phyloP scores from a whole-genome alignment of 805 yeast genomes.

The Cyberlindnera saturnus region DNA sequence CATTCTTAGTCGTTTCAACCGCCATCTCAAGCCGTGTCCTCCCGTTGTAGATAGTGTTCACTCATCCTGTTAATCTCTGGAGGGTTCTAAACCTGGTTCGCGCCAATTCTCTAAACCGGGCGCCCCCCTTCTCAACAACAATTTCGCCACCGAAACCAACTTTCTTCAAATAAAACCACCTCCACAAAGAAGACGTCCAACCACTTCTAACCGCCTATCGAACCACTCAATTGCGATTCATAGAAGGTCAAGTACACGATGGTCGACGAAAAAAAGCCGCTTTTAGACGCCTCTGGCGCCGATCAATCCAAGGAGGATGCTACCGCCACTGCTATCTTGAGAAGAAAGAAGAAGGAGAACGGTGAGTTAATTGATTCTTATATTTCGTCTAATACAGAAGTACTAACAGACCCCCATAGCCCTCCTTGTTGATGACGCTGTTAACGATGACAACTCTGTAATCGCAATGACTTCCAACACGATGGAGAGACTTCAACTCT shows the following conservation, averaged over 20 bases:
- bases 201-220: too few species aligned
- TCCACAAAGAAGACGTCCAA: too few species aligned
- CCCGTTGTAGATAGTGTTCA: neutral
- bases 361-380: neutral
- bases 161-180: neutral
- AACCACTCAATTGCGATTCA: too few species aligned
- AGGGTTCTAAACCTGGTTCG: neutral
- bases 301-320: constrained; percentile 51
- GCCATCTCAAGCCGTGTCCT: too few species aligned
- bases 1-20: too few species aligned
- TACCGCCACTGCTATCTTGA: constrained; percentile 95
- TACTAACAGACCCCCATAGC: constrained; percentile 25
- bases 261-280: constrained; percentile 34
- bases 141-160: neutral
- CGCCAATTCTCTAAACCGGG: neutral
- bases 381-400: neutral
- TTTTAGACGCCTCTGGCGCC: constrained; percentile 65
- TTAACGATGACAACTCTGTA: constrained; percentile 94
- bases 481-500: constrained; percentile 89
- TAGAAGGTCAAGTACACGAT: constrained; percentile 4
- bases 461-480: constrained; percentile 93
- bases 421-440: constrained; percentile 92
- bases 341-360: constrained; percentile 97
- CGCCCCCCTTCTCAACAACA: neutral
- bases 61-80: neutral